Percentiles rank a stretch among this genome's conserved stretches.
These are phyloP conservation scores for Platanus orientalis DNA, from an alignment of 164 flowering plant species.

Conservation along the genomic window DNA sequence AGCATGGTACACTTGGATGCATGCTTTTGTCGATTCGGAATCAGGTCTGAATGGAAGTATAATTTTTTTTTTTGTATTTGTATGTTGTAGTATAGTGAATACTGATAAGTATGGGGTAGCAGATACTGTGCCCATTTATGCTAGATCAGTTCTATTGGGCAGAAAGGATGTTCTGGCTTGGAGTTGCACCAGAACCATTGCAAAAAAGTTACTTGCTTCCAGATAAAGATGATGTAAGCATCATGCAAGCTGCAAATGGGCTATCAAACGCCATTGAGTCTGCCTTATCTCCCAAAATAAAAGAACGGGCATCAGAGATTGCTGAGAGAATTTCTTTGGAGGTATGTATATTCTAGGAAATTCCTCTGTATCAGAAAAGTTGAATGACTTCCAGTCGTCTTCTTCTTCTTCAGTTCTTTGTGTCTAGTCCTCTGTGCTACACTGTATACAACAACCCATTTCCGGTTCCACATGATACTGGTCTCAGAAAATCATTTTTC, in stretches of 20 bases:
- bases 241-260: slow-evolving; percentile 47
- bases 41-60: too few relatives aligned
- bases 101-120: slow-evolving; percentile 17
- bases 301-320: slow-evolving; percentile 49
- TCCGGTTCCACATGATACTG: too few relatives aligned
- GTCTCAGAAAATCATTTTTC: too few relatives aligned
- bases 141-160: slow-evolving; percentile 98
- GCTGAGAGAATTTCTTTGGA: slow-evolving; percentile 56
- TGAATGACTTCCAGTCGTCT: too few relatives aligned
- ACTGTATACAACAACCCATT: too few relatives aligned
- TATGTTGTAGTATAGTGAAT: background rate
- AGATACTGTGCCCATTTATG: slow-evolving; percentile 89
- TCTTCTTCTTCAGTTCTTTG: too few relatives aligned
- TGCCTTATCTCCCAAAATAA: slow-evolving; percentile 56
- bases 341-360: slow-evolving; percentile 32
- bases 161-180: slow-evolving; percentile 94
- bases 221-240: slow-evolving; percentile 37
- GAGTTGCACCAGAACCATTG: slow-evolving; percentile 84
- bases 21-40: too few relatives aligned
- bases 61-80: too few relatives aligned
- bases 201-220: slow-evolving; percentile 56
- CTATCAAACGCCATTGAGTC: slow-evolving; percentile 42
- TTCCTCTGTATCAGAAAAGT: too few relatives aligned
- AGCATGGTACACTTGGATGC: too few relatives aligned
- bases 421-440: too few relatives aligned